Base-by-base conservation (phyloP, 2,329 filamentous ascomycete genomes). In the Clarireedia monteithiana region DNA sequence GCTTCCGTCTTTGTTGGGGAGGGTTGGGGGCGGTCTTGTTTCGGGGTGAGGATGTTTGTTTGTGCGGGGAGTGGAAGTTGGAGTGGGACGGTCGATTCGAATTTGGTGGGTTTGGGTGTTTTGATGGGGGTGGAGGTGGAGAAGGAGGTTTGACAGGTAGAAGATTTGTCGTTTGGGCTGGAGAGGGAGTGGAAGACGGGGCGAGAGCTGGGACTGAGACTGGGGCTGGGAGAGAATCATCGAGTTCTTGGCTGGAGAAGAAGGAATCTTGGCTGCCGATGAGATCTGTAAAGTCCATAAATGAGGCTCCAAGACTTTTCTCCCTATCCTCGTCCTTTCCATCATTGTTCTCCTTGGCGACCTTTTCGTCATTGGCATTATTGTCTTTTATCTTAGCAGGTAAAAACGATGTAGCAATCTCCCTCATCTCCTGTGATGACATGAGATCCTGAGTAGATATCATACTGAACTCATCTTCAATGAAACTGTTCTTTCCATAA, bases 341-440 rank as follows among this genome's bases (percentile, higher is more conserved):
- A 42, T 14, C 10, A 12, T 4, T 5, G 9, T 34, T 34, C 9
- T 14, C 10, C 10, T 34, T 2, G 9, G 30, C 10, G 30, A 12
- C 30, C 30, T 34, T 12, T 4, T 12, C 30, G 12, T 34, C 30
- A 2, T 48, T 24, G 10, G 10, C 15, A 9, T 20, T 14, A 2
- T 24, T n/a, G n/a, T 27, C 42, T 5, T 39, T 20, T 17, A 20
- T 5, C 45, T 54, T 34, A 17, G 5, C 14, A 36, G 1, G 30
- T 17, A 42, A 24, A 5, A 23, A 17, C 23, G 45, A 27, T 27
- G 17, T 48, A 17, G 12, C 26, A 49, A 77, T 67, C 20, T 78
- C 75, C 40, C 66, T 65, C n/a, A 77, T 56, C 45, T 78, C 76
- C 58, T 78, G 74, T 3, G 76, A 74, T 1, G 76, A 77, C 7